A percentile compares a stretch with the other conserved stretches of the same genome.
phyloP scores from a whole-genome alignment of 2,329 filamentous ascomycete genomes.

The Fusarium verticillioides region DNA sequence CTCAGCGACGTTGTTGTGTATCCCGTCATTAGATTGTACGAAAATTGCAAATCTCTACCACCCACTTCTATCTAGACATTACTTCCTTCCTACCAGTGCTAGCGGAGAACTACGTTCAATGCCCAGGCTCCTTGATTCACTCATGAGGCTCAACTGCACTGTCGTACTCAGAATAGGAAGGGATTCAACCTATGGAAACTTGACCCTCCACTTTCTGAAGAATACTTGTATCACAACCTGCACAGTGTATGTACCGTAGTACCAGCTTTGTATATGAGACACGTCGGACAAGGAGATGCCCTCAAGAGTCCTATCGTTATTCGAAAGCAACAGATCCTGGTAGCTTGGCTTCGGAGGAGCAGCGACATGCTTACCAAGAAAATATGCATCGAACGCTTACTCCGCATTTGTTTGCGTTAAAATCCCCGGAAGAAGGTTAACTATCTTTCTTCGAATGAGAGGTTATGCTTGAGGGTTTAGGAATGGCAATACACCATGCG shows the following conservation, averaged over 20 bases:
- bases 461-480: background rate
- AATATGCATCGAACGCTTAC: conserved; percentile 47
- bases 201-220: conserved; percentile 45
- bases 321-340: conserved; percentile 53
- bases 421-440: conserved; percentile 29
- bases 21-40: conserved; percentile 52
- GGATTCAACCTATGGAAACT: conserved; percentile 49
- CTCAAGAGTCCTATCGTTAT: conserved; percentile 50
- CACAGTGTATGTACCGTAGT: conserved; percentile 50
- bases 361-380: conserved; percentile 44
- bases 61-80: conserved; percentile 52
- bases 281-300: conserved; percentile 49
- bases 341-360: conserved; percentile 52
- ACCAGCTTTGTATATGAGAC: conserved; percentile 52
- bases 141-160: conserved; percentile 49
- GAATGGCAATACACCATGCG: too few species aligned
- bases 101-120: conserved; percentile 40
- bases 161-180: conserved; percentile 54
- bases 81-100: conserved; percentile 47
- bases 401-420: conserved; percentile 44
- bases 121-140: conserved; percentile 47
- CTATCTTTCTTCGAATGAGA: conserved; percentile 22
- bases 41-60: conserved; percentile 53
- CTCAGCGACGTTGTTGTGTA: conserved; percentile 46
- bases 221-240: conserved; percentile 48